A percentile compares a stretch with the other conserved stretches of the same genome.
phyloP scores from a whole-genome alignment of 441 rosid species.

The Arabidopsis hybrid region DNA sequence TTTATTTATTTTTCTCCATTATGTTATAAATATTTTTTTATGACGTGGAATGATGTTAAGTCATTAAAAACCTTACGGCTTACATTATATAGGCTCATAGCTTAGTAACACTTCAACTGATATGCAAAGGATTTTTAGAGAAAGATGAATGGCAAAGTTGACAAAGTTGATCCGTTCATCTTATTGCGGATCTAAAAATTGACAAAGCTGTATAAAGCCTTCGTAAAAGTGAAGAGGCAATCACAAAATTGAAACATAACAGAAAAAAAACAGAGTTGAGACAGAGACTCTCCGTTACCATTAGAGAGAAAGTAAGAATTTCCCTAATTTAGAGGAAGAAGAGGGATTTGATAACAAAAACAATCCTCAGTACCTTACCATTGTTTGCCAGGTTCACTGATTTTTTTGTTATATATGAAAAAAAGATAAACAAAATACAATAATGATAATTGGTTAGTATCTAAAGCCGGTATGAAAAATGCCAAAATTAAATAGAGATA shows the following conservation, averaged over 20 bases:
- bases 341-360: not conserved
- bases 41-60: not conserved
- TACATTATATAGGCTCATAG: no score
- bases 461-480: not conserved
- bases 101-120: not conserved
- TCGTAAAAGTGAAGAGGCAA: not conserved
- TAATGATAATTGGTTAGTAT: not conserved
- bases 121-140: not conserved
- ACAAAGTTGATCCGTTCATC: no score
- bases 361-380: not conserved
- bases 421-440: not conserved
- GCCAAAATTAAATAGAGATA: not conserved
- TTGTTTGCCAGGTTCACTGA: not conserved
- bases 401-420: not conserved
- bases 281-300: not conserved
- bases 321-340: not conserved
- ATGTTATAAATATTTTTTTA: no score
- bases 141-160: not conserved
- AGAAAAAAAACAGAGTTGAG: not conserved
- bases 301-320: not conserved
- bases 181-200: not conserved
- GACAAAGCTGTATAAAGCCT: not conserved
- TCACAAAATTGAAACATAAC: not conserved
- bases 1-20: no score
- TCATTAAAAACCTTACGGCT: not conserved